A percentile compares a stretch with the other conserved stretches of the same genome.
These are phyloP conservation scores for Auricularia sp. DNA, from an alignment of 768 basidiomycete species.

Conservation along the genomic window DNA sequence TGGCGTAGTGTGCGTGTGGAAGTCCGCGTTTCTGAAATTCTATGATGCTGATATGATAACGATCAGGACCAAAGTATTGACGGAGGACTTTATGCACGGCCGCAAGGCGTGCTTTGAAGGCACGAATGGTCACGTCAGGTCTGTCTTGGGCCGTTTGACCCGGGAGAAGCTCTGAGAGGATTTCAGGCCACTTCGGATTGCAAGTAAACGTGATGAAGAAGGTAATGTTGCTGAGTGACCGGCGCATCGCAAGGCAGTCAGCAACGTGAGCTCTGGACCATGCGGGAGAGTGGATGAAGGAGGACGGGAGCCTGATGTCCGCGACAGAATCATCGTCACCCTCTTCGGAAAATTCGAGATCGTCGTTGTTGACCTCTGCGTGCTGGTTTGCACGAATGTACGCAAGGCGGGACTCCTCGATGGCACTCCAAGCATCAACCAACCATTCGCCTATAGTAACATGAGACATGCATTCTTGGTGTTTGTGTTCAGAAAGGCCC, in stretches of 20 bases:
- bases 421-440: neutral
- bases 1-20: conserved; percentile 9
- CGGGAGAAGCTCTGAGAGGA: neutral
- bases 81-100: conserved; percentile 3
- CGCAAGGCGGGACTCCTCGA: neutral
- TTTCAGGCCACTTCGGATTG: conserved; percentile 12
- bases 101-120: neutral
- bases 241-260: conserved; percentile 7
- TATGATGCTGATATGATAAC: conserved; percentile 5
- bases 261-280: neutral
- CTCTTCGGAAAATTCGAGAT: neutral
- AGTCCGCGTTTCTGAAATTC: conserved; percentile 13
- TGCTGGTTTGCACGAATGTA: neutral
- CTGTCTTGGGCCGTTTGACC: conserved; percentile 8
- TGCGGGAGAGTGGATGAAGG: conserved; percentile 1
- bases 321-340: neutral
- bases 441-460: neutral
- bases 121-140: neutral
- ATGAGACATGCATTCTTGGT: neutral
- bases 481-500: neutral
- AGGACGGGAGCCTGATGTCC: neutral
- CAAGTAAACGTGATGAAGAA: conserved; percentile 9
- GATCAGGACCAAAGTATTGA: neutral
- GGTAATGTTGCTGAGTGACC: neutral
- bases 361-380: neutral